Base-by-base conservation (phyloP, 1,284 basidiomycete species). In the Trichosporon asahii region DNA sequence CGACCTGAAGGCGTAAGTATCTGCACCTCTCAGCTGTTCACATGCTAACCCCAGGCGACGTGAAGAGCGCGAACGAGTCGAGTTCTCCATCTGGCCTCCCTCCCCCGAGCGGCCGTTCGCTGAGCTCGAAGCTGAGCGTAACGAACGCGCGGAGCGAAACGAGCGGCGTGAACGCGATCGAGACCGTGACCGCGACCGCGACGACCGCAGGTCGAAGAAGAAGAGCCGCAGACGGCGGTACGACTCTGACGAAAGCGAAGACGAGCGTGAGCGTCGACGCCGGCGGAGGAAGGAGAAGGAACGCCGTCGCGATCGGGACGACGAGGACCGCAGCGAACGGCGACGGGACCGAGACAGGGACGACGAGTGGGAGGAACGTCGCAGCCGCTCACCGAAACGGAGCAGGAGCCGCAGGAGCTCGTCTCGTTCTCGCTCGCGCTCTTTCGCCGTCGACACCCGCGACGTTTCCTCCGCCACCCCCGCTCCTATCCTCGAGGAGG, bases 61-160 rank as follows among this genome's bases (percentile, higher is more conserved):
- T 66, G 80, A 86, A 69, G 89, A 94, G 79, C 86, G 94, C 66
- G 90, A 91, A 72, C 85, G 79, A 2, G 89, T 85, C 12, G 86
- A 86, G 5, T 80, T 91, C 1, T 88, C 88, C 73, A 87, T 95
- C 65, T 97, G 94, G 94, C 94, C 94, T 0, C 83, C 88, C 1
- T 95, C 94, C 3, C 94, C 94, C 0, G 90, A 90, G 75, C 88
- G 72, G 31, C 76, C 81, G 0, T 79, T 75, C 69, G 70, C 74
- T 49, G 70, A 70, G 23, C 33, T 60, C 15, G 60, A 40, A 66
- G 67, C 40, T 44, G 40, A 64, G 27, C 55, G 55, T 9, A 15
- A 61, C 2, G 15, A 61, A 18, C 68, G 68, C 5, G 40, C 33
- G 7, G 18, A 53, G 21, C 49, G 49, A 7, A 21, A 9, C 44